A percentile compares a stretch with the other conserved stretches of the same genome.
Conservation (phyloP, 768 basidiomycete genomes). For the Kwoniella sp. region DNA sequence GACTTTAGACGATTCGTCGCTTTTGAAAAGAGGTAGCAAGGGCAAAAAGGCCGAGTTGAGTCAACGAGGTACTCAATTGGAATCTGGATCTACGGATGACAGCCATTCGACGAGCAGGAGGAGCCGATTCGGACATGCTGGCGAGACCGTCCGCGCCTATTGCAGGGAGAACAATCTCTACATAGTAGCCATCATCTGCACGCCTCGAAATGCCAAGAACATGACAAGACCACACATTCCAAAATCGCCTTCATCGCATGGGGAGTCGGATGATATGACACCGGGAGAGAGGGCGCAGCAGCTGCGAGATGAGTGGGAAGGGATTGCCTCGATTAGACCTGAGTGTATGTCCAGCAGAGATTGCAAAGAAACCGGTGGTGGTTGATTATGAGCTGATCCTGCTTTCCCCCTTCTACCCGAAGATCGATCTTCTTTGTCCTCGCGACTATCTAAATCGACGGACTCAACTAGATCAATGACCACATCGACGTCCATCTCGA, state of each 20-base stretch:
- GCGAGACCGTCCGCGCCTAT: slow-evolving; percentile 45
- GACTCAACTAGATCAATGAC: neutral
- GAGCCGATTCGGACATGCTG: slow-evolving; percentile 36
- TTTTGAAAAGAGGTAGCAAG: too few species aligned
- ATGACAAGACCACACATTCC: neutral
- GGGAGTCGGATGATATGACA: neutral
- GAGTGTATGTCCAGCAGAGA: neutral
- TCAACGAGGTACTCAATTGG: too few species aligned
- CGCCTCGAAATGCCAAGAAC: slow-evolving; percentile 9
- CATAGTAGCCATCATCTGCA: slow-evolving; percentile 41
- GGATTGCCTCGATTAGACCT: neutral
- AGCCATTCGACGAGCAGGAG: neutral
- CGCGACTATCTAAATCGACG: too few species aligned
- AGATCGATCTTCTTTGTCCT: too few species aligned
- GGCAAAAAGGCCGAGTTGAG: too few species aligned
- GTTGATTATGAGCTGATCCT: neutral
- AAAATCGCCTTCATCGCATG: neutral
- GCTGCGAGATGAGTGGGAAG: neutral
- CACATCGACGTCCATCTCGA: neutral
- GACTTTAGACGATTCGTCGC: neutral
- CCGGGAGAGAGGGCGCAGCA: neutral
- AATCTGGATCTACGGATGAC: too few species aligned
- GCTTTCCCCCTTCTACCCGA: too few species aligned
- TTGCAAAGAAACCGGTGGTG: neutral
- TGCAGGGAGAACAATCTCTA: slow-evolving; percentile 34